Evolutionary conservation across 1,284 basidiomycete species (phyloP), one percentile per base, ranked within the genome.

Genomic region (Limonomyces culmigenus): DNA sequence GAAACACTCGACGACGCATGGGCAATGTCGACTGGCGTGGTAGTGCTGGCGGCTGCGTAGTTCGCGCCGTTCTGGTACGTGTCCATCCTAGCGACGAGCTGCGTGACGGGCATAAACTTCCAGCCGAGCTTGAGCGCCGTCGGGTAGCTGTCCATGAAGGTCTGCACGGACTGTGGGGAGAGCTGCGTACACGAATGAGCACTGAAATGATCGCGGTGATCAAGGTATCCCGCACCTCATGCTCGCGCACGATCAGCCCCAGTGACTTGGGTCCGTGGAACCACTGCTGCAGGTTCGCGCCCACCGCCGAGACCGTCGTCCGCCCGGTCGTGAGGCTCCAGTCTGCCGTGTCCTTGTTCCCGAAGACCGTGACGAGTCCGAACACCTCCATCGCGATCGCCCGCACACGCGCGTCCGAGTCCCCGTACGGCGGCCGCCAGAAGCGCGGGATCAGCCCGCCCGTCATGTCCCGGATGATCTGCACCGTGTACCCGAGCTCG

Each of bases 401-500:
- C 17, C 65, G 58, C 21, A 86, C 76, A 30, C 84, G 67, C 48
- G 62, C 64, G 48, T 88, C 85, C 17, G 65, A 64, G 50, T 87
- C 84, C 32, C 83, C 81, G 47, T 70, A 83, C 14, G 83, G 78
- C 2, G 83, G 83, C 19, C 83, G 61, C 79, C 77, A 85, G 58
- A 66, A 81, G 39, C 62, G 64, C 12, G 81, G 74, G 4, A 84
- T 47, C 11, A 70, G 67, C 5, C 80, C 81, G 38, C 75, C 79
- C 5, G 81, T 84, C 2, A 75, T 74, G 49, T 88, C 76, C 48
- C 78, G 71, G 43, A 92, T 83, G 45, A 89, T 60, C 54, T 79
- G 65, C 62, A 83, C 74, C 1, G 81, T 77, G 75, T 77, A 91
- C 6, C 79, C 88, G 41, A 92, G 60, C 63, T 89, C 74, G 19